Base-by-base conservation (phyloP, 805 yeast genomes). In the Maudiozyma bulderi region DNA sequence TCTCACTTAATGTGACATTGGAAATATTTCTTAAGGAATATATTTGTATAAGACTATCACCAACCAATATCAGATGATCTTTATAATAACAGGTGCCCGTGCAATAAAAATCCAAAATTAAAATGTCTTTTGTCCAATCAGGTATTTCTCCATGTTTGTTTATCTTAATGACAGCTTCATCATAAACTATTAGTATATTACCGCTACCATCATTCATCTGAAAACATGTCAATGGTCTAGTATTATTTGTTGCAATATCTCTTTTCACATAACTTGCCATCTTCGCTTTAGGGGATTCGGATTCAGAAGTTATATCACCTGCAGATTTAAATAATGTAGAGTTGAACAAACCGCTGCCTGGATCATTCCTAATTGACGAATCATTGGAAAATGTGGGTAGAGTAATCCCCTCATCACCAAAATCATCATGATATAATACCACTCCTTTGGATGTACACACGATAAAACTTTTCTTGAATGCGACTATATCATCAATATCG, bases 1-100 rank as follows among this genome's bases (percentile, higher is more conserved):
- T 55, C 37, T 62, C 60, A 29, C 61, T 53, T 47, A 71, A 34
- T 62, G 1, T 34, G 44, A 6, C 51, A 46, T 6, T 40, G 32
- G 10, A 50, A 29, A 20, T 20, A 3, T 56, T 47, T 48, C 68
- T 72, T 9, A 75, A 52, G 35, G 80, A 73, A 70, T 89, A 80
- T 3, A 87, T 72, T 58, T 87, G 95, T 8, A 86, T 71, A 44
- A 81, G 74, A 54, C 84, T 88, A 20, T 81, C 80, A 40, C 83
- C 79, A 31, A 80, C 73, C 5, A 84, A 62, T 7, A 81, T 60
- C 48, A 81, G 62, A 55, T 70, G 77, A 11, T 76, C 78, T 37
- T 70, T 70, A 43, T 71, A 69, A 14, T 77, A 63, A 2, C 73
- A 67, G 6, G 72, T 75, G 1, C 62, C 63, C 0, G 65, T 55